These are phyloP conservation scores for Sonneratia caseolaris DNA, from an alignment of 345 rosid species.

Conservation along the genomic window DNA sequence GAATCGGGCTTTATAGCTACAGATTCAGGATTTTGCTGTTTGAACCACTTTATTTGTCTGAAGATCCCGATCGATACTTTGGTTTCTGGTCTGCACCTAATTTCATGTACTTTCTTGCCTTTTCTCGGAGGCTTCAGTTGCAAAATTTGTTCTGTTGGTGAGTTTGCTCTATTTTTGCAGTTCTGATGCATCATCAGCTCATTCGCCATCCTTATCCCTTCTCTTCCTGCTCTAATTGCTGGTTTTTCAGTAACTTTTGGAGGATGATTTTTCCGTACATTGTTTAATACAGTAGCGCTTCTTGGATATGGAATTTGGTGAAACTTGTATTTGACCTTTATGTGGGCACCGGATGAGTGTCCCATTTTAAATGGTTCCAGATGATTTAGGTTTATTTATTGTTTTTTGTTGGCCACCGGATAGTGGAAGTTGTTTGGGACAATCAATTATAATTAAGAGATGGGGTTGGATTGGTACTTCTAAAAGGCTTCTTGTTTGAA, in stretches of 20 bases:
- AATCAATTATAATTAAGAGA: neutral
- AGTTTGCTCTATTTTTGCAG: neutral
- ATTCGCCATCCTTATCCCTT: neutral
- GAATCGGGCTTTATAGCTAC: slow-evolving; percentile 16
- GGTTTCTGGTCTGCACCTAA: neutral
- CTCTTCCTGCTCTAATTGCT: too few relatives aligned
- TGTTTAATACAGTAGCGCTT: too few relatives aligned
- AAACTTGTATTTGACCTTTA: too few relatives aligned
- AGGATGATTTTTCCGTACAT: too few relatives aligned
- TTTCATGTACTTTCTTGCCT: neutral
- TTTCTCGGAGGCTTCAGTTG: neutral
- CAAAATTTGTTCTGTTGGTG: neutral
- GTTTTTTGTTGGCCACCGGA: neutral
- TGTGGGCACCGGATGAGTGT: too few relatives aligned
- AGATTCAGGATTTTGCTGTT: slow-evolving; percentile 10
- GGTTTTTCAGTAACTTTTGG: neutral
- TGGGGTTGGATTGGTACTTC: neutral
- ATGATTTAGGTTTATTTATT: too few relatives aligned
- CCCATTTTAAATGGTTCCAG: too few relatives aligned
- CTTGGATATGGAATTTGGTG: too few relatives aligned
- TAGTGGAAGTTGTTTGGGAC: neutral
- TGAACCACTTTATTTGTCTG: neutral
- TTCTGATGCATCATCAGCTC: neutral
- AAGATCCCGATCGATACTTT: neutral
- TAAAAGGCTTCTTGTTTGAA: neutral